These are phyloP conservation scores for Chionographis japonica DNA, from an alignment of 106 monocot species.

Conservation along the genomic window DNA sequence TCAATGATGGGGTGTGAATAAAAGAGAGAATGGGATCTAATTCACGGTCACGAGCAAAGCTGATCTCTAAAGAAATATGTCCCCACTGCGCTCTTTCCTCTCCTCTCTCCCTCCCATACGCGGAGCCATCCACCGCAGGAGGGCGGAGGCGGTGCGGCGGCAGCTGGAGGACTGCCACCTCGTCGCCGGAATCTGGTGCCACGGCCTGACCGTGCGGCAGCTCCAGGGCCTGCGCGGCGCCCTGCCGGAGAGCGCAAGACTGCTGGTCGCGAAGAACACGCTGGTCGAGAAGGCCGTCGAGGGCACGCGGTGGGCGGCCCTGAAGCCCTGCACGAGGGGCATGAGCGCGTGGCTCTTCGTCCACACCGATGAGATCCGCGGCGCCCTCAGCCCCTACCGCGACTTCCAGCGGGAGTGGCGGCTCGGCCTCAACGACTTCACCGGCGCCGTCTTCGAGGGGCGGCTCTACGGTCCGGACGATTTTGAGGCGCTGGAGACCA, in stretches of 20 bases:
- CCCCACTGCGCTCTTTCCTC: background rate
- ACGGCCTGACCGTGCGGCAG: constrained; percentile 82
- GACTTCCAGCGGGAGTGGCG: constrained; percentile 77
- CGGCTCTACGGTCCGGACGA: constrained; percentile 79
- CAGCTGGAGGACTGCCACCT: constrained; percentile 89
- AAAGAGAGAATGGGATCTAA: too few species aligned
- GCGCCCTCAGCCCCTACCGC: constrained; percentile 71
- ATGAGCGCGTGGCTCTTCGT: constrained; percentile 98
- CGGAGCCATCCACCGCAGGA: constrained; percentile 70
- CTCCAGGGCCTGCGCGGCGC: constrained; percentile 74
- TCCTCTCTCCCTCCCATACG: constrained; percentile 26
- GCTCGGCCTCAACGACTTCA: constrained; percentile 76
- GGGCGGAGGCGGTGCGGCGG: constrained; percentile 37
- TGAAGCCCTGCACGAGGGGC: constrained; percentile 76
- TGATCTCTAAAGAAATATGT: background rate
- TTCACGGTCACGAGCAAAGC: too few species aligned
- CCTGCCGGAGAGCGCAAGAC: constrained; percentile 55
- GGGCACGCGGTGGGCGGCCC: constrained; percentile 69
- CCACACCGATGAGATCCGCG: constrained; percentile 81
- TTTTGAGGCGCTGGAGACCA: constrained; percentile 80
- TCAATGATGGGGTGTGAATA: too few species aligned
- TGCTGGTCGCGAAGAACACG: constrained; percentile 88
- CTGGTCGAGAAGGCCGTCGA: constrained; percentile 87
- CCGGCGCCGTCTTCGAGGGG: constrained; percentile 89
- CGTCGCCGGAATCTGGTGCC: constrained; percentile 78